These are phyloP conservation scores for Musa acuminata DNA, from an alignment of 176 grass and related monocot genomes.

Conservation along the genomic window DNA sequence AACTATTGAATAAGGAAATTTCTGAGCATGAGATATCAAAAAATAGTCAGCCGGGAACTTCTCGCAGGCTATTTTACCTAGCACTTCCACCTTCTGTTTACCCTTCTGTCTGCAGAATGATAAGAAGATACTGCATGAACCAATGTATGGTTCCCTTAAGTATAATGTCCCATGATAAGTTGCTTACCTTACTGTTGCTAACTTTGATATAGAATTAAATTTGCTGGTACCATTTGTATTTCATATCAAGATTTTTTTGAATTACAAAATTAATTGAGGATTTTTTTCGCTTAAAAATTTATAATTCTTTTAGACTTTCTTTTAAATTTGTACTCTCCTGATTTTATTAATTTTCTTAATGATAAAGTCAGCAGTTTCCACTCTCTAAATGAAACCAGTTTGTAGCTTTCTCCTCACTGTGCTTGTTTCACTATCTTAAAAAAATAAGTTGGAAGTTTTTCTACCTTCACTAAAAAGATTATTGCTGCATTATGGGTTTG, in stretches of 20 bases:
- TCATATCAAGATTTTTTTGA: too few species aligned
- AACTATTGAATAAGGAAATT: constrained; percentile 73
- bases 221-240: neutral
- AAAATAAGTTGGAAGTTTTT: neutral
- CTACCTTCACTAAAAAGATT: neutral
- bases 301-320: too few species aligned
- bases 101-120: constrained; percentile 99
- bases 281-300: too few species aligned
- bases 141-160: constrained; percentile 36
- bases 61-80: constrained; percentile 97
- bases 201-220: neutral
- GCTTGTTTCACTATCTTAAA: neutral
- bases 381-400: too few species aligned
- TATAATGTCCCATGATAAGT: neutral
- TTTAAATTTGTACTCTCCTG: too few species aligned
- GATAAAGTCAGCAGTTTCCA: too few species aligned
- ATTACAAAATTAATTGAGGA: too few species aligned
- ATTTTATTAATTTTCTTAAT: too few species aligned
- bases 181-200: neutral
- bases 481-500: neutral
- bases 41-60: constrained; percentile 48
- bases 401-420: neutral
- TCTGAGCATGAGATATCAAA: constrained; percentile 65
- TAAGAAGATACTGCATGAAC: constrained; percentile 86
- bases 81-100: constrained; percentile 99